Evolutionary conservation across 805 yeast species (phyloP).

Genomic region (Monosporozyma servazzii): DNA sequence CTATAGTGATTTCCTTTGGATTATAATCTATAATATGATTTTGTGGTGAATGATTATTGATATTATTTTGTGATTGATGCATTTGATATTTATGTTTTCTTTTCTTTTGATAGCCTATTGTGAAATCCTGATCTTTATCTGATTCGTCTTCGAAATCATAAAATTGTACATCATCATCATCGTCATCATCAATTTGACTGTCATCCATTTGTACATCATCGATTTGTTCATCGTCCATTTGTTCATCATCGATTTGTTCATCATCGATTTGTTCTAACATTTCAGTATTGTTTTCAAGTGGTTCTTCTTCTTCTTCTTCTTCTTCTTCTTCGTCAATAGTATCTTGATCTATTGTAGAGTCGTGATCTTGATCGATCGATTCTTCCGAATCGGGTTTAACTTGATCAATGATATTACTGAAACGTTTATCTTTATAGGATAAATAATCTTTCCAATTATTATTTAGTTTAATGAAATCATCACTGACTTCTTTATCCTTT

Average conservation of each 20-base stretch:
- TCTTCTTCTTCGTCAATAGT: not conserved
- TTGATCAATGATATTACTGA: not conserved
- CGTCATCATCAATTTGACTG: constrained; percentile 8
- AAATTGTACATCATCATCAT: constrained; percentile 4
- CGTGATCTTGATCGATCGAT: constrained; percentile 3
- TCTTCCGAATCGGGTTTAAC: constrained; percentile 1
- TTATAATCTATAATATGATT: not conserved
- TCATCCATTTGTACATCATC: constrained; percentile 6
- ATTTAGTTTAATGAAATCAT: not conserved
- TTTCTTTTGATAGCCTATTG: constrained; percentile 12
- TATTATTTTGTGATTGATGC: not conserved
- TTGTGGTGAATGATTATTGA: too few species aligned
- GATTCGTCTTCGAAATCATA: constrained; percentile 6
- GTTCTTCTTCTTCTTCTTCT: constrained; percentile 2
- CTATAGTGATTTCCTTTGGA: constrained; percentile 16
- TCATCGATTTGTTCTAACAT: not conserved
- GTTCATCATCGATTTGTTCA: constrained; percentile 1
- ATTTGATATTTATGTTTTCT: not conserved
- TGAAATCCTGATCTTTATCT: constrained; percentile 17
- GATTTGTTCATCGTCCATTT: constrained; percentile 5
- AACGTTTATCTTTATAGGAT: not conserved
- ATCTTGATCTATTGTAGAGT: not conserved
- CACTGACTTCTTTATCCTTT: not conserved
- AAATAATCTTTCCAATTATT: not conserved
- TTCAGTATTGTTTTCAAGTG: too few species aligned